A percentile compares a stretch with the other conserved stretches of the same genome.
These are phyloP conservation scores for Neofusicoccum umdonicola DNA, from an alignment of 2,329 filamentous ascomycete genomes.

Conservation along the genomic window DNA sequence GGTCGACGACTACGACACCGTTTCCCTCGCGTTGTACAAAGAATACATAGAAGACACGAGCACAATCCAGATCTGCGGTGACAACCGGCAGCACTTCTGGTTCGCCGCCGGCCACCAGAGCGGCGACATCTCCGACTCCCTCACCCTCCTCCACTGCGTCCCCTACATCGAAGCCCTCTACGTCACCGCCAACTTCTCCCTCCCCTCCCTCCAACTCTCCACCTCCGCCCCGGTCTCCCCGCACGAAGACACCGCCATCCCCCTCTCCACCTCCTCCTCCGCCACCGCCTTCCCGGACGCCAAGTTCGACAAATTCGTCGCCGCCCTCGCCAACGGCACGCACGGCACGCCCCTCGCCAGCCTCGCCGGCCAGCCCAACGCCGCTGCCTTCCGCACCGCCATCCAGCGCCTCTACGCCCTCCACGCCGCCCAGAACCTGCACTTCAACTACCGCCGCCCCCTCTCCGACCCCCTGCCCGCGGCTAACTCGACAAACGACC, in stretches of 20 bases:
- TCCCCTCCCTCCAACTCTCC: not conserved
- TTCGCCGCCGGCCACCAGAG: not conserved
- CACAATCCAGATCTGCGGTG: not conserved
- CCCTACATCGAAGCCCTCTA: not conserved
- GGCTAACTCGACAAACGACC: not conserved
- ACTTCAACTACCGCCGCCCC: not conserved
- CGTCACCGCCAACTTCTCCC: not conserved
- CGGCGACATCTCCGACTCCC: not conserved
- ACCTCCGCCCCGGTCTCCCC: not conserved
- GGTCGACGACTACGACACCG: too few relatives aligned
- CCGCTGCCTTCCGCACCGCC: not conserved
- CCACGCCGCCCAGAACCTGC: not conserved
- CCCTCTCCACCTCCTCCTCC: not conserved
- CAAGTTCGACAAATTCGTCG: not conserved
- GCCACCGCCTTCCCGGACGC: not conserved
- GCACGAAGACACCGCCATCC: not conserved
- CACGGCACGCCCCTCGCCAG: not conserved
- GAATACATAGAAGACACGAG: too few relatives aligned
- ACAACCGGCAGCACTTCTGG: not conserved
- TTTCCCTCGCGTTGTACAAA: too few relatives aligned
- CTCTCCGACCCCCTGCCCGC: not conserved
- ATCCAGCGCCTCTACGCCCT: not conserved
- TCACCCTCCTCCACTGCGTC: not conserved
- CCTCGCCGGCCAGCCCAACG: not conserved
- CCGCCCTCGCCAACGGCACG: not conserved